A percentile compares a stretch with the other conserved stretches of the same genome.
Conservation (phyloP, 2,329 filamentous ascomycete species). For the Epichloe coenophiala region DNA sequence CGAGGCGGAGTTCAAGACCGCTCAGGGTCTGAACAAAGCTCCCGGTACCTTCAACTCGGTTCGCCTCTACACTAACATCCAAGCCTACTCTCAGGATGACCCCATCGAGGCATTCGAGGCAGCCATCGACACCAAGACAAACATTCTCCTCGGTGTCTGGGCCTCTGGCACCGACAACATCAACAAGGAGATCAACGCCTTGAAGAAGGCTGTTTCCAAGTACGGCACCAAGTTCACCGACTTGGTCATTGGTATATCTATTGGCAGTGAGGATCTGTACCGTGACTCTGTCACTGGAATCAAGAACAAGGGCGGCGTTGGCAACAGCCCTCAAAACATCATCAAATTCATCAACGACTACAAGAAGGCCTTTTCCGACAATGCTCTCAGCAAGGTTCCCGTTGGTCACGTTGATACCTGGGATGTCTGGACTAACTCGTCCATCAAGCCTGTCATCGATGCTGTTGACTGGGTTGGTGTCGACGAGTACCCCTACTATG, state of each 20-base stretch:
- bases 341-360: conserved; percentile 54
- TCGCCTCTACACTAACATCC: conserved; percentile 56
- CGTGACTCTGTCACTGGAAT: conserved; percentile 46
- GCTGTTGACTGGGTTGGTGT: conserved; percentile 52
- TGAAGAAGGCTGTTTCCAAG: conserved; percentile 40
- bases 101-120: conserved; percentile 72
- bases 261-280: conserved; percentile 57
- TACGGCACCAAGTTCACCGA: conserved; percentile 38
- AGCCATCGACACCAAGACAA: conserved; percentile 45
- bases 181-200: conserved; percentile 45
- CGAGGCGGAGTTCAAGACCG: conserved; percentile 29
- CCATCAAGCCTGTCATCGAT: conserved; percentile 46
- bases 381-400: conserved; percentile 30
- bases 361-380: conserved; percentile 39
- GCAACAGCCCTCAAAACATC: conserved; percentile 44
- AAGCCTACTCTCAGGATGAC: conserved; percentile 53
- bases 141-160: conserved; percentile 54
- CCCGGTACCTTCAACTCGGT: conserved; percentile 44
- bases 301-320: conserved; percentile 47
- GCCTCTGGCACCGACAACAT: conserved; percentile 40
- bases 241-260: conserved; percentile 50
- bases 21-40: conserved; percentile 21
- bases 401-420: conserved; percentile 58
- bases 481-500: conserved; percentile 55
- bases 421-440: conserved; percentile 46